Conservation (phyloP, 208 protist genomes). For the Leishmania turanica region DNA sequence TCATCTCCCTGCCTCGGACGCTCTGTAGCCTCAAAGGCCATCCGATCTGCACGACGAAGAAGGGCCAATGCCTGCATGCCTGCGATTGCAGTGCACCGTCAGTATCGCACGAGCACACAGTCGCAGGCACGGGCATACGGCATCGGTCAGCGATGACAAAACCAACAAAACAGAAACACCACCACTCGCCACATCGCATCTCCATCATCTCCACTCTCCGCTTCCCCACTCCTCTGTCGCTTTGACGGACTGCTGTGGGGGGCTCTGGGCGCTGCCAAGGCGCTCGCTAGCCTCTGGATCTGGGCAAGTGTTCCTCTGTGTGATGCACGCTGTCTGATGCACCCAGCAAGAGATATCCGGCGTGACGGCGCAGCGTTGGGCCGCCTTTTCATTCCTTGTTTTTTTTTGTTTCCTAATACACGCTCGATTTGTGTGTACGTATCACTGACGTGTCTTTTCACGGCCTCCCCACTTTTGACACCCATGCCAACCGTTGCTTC, state of each 20-base stretch:
- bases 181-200: not conserved
- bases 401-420: not conserved
- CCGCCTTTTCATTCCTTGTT: not conserved
- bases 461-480: not conserved
- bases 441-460: not conserved
- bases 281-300: not conserved
- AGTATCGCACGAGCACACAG: not conserved
- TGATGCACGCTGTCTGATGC: not conserved
- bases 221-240: not conserved
- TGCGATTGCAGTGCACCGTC: not conserved
- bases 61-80: not conserved
- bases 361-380: not conserved
- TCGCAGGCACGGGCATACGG: not conserved
- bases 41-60: not conserved
- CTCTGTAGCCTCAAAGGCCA: not conserved
- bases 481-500: not conserved
- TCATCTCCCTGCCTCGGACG: not conserved
- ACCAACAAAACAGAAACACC: not conserved
- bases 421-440: not conserved
- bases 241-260: not conserved
- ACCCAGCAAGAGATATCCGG: not conserved
- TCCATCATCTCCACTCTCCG: not conserved
- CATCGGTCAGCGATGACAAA: not conserved
- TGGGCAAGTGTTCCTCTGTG: not conserved
- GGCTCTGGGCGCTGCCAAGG: not conserved